Evolutionary conservation across 1,284 basidiomycete genomes (phyloP), one percentile per base, ranked within the genome.

Genomic region (Quambalaria eucalypti): DNA sequence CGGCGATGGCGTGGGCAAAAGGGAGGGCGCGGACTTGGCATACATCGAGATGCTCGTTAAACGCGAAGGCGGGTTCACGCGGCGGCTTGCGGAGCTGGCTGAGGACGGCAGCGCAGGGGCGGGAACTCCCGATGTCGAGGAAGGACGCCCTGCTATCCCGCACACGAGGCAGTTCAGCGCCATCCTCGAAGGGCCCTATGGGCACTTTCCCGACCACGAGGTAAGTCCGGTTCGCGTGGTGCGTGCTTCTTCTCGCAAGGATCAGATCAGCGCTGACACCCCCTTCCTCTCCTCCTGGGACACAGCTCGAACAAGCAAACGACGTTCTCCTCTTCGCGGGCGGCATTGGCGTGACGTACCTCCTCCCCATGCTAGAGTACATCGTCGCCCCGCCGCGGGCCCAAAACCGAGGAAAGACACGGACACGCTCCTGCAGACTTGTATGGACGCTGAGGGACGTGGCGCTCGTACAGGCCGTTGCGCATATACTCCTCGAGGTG

Each of bases 131-230:
- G 36, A 39, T 39, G 36, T 39, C 16, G 36, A 39, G 10, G 36
- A 14, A 4, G 36, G 16, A 21, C 36, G 21, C n/a, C n/a, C n/a
- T n/a, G n/a, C n/a, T 14, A 21, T 39, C 4, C 36, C 16, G 4
- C 36, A 10, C 10, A 10, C 21, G 16, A 39, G 16, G 16, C 16
- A 39, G 16, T 44, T 62, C 4, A 50, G 51, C 14, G 60, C 64
- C 25, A 25, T 67, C 50, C 31, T 67, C 38, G 65, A 67, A 25
- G 63, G 65, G 16, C 65, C 65, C 1, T 67, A 61, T 25, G 63
- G 61, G 1, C 14, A 46, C 25, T 19, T 21, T 4, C 4, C 16
- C 42, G n/a, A 6, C 4, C 51, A 51, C 1, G 3, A 10, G 36
- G 21, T 10, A 5, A n/a, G n/a, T n/a, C n/a, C n/a, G n/a, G n/a